Evolutionary conservation across 1,284 basidiomycete genomes (phyloP), one percentile per base, ranked within the genome.

Genomic region (Paramarasmius palmivorus): DNA sequence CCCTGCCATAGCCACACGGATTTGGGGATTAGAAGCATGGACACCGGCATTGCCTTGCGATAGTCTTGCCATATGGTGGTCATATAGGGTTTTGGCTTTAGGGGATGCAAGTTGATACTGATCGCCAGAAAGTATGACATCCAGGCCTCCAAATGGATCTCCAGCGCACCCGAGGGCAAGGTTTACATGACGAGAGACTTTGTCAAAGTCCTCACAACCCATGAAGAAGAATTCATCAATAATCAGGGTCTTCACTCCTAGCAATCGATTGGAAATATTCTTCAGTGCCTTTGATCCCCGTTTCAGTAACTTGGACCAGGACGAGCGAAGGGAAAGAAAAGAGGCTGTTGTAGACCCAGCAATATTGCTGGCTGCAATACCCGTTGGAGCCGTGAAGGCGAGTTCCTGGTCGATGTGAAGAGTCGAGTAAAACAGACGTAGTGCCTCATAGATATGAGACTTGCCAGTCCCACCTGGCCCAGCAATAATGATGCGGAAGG

Each of bases 151-250:
- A 23, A 53, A 56, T 12, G 50, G 23, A 40, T 56, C 50, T 12
- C 53, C 50, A 6, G 12, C 8, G 12, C 19, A 37, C 12, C 5
- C 20, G 1, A n/a, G 12, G 1, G 50, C 54, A 25, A 56, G 25
- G 12, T 46, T 48, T 15, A 46, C 12, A 6, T 46, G 9, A 15
- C 34, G 10, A 14, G 50, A 52, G 15, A 56, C 4, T 17, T 32
- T 34, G 10, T 48, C 15, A 17, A 52, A 48, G 15, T 52, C 50
- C 10, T 22, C 9, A 23, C 42, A 49, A 15, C 50, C 40, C 17
- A 56, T 10, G n/a, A 56, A 52, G 40, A 20, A 55, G 36, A 39
- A 47, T 17, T 56, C 54, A 39, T 56, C 54, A 25, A 56, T 47
- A 22, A 56, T 38, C 14, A 56, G 20, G 5, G 42, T 41, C n/a